phyloP scores from a whole-genome alignment of 2,329 filamentous ascomycete species.

The Nothopassalora personata region DNA sequence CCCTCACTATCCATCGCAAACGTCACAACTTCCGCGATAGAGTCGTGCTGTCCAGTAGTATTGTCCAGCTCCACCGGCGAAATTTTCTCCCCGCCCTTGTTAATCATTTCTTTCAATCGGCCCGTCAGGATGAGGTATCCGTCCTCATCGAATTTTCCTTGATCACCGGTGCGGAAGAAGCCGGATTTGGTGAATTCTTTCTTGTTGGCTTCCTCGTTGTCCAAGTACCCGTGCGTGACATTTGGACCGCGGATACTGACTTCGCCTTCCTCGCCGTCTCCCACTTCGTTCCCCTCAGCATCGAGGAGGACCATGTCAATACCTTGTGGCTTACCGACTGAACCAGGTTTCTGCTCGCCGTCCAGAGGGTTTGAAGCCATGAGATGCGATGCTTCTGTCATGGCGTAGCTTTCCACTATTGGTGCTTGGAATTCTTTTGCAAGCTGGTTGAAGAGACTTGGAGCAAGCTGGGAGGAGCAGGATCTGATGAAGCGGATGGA shows the following conservation, averaged over 20 bases:
- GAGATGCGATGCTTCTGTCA: no score
- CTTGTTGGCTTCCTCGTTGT: constrained; percentile 70
- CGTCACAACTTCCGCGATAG: constrained; percentile 71
- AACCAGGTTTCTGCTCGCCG: no score
- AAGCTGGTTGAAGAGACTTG: no score
- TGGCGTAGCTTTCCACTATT: no score
- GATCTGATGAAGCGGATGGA: no score
- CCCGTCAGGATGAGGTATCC: constrained; percentile 51
- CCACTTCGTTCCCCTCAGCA: no score
- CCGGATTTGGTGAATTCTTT: constrained; percentile 65
- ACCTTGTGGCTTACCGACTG: no score
- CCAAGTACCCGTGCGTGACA: constrained; percentile 77
- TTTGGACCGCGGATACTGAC: constrained; percentile 79
- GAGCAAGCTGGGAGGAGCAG: no score
- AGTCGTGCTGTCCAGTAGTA: constrained; percentile 63
- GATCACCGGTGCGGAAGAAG: constrained; percentile 83
- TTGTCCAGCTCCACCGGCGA: constrained; percentile 68
- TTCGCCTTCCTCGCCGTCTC: constrained; percentile 52
- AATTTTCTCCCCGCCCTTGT: constrained; percentile 85
- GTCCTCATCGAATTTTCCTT: constrained; percentile 71
- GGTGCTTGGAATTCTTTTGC: no score
- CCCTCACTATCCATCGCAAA: constrained; percentile 77
- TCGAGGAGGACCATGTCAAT: no score
- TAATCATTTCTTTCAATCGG: constrained; percentile 62
- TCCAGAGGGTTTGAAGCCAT: no score